Conservation (phyloP, 768 basidiomycete species). For the Strobilomyces confusus region DNA sequence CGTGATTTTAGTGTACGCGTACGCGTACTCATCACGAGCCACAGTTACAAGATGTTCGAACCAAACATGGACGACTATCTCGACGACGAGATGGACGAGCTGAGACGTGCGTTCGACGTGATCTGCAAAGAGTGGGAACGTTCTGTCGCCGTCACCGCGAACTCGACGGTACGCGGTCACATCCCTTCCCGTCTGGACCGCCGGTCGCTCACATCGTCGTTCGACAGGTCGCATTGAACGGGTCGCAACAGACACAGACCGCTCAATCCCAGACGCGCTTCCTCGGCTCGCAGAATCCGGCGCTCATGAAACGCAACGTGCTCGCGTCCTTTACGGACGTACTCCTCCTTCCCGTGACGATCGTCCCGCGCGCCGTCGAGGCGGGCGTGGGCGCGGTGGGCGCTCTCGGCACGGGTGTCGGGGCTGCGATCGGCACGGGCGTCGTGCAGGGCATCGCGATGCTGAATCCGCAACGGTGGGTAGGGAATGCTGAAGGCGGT, state of each 20-base stretch:
- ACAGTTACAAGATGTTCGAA: conserved; percentile 91
- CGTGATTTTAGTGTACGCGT: conserved; percentile 1
- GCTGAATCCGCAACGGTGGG: conserved; percentile 89
- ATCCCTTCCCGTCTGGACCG: too few species aligned
- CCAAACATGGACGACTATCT: conserved; percentile 97
- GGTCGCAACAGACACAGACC: not conserved
- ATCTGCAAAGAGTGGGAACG: conserved; percentile 81
- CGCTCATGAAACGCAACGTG: conserved; percentile 40
- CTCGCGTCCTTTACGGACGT: conserved; percentile 88
- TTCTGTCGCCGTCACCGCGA: conserved; percentile 30
- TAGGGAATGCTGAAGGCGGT: conserved; percentile 33
- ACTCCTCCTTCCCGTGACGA: conserved; percentile 90
- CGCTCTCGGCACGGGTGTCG: conserved; percentile 66
- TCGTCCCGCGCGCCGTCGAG: conserved; percentile 81
- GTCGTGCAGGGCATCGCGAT: conserved; percentile 83
- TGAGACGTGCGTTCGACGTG: conserved; percentile 67
- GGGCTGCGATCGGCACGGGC: conserved; percentile 54
- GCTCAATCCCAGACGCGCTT: conserved; percentile 48
- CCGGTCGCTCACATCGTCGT: not conserved
- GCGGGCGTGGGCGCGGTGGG: conserved; percentile 68
- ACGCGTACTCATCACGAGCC: not conserved
- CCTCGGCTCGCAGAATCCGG: conserved; percentile 81
- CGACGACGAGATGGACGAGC: conserved; percentile 84
- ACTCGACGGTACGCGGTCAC: conserved; percentile 34
- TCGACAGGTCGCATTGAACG: conserved; percentile 10